Evolutionary conservation across 2,329 filamentous ascomycete species (phyloP), one percentile per base, ranked within the genome.

Genomic region (Truncatella angustata): DNA sequence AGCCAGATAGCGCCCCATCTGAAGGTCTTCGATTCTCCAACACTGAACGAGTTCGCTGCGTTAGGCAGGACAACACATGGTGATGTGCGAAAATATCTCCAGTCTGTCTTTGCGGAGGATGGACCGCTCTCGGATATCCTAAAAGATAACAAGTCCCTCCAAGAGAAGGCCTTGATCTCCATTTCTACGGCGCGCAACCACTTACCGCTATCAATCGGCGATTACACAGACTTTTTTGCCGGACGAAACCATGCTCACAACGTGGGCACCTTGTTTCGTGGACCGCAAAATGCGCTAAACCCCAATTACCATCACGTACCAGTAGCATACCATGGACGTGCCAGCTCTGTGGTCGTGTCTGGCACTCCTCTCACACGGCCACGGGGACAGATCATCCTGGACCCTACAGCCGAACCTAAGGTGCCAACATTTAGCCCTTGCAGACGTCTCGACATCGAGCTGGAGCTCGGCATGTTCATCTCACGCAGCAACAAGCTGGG

Each of bases 161-260:
- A 82, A 53, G 72, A 80, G 52, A 71, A 76, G 48, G 81, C 78
- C 0, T 68, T 92, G 10, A 55, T 90, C 3, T 80, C 78, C 0
- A 76, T 84, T 44, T 73, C 75, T 4, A 72, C 82, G 16, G 81
- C 86, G 45, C 80, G 76, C 55, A 85, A 80, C 63, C 86, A 92
- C 62, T 64, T 93, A 5, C 90, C 90, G 2, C 84, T 94, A 81
- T 76, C 79, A 50, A 90, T 93, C 60, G 87, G 88, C 24, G 89
- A 93, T 67, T 94, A 93, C 67, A 90, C 89, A 1, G 90, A 94
- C 69, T 94, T 94, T 73, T 94, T 90, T 64, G 89, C 87, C 7
- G 90, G 90, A 12, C 73, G 86, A 57, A 86, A 92, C 65, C 90
- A 94, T 70, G 90, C 90, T 16, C 86, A 83, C 71, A 57, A 61